Evolutionary conservation across 352 stramenopile species (phyloP).

Genomic region (Phytophthora capsici): DNA sequence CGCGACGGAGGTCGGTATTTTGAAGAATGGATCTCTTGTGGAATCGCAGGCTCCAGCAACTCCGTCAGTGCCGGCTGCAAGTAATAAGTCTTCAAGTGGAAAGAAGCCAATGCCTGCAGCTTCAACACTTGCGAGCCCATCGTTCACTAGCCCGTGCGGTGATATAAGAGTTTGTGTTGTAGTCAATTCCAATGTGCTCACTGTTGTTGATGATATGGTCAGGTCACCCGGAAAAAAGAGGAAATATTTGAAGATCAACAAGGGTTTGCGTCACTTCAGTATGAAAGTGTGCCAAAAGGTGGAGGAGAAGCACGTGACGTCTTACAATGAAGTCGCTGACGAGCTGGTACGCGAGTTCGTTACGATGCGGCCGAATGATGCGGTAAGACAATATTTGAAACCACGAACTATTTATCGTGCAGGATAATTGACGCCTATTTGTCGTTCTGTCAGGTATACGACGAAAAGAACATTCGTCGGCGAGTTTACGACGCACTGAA

Average conservation of each 20-base stretch:
- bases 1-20: slow-evolving; percentile 74
- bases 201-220: slow-evolving; percentile 9
- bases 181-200: background rate
- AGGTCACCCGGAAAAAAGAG: slow-evolving; percentile 77
- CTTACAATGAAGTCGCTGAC: slow-evolving; percentile 96
- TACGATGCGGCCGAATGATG: slow-evolving; percentile 83
- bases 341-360: slow-evolving; percentile 93
- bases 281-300: slow-evolving; percentile 97
- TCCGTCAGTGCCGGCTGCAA: slow-evolving; percentile 7
- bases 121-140: slow-evolving; percentile 41
- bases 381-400: slow-evolving; percentile 36
- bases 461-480: slow-evolving; percentile 96
- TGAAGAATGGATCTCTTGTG: slow-evolving; percentile 77
- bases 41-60: slow-evolving; percentile 47
- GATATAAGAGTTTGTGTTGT: background rate
- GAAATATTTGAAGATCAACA: slow-evolving; percentile 90
- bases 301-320: slow-evolving; percentile 95
- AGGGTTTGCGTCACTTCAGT: slow-evolving; percentile 94
- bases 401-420: slow-evolving; percentile 1
- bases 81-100: slow-evolving; percentile 8
- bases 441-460: slow-evolving; percentile 69
- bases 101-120: slow-evolving; percentile 22
- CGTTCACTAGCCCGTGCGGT: slow-evolving; percentile 70
- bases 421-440: slow-evolving; percentile 1
- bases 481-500: slow-evolving; percentile 98